Evolutionary conservation across 2,329 filamentous ascomycete genomes (phyloP).

Genomic region (Colletotrichum sp.): DNA sequence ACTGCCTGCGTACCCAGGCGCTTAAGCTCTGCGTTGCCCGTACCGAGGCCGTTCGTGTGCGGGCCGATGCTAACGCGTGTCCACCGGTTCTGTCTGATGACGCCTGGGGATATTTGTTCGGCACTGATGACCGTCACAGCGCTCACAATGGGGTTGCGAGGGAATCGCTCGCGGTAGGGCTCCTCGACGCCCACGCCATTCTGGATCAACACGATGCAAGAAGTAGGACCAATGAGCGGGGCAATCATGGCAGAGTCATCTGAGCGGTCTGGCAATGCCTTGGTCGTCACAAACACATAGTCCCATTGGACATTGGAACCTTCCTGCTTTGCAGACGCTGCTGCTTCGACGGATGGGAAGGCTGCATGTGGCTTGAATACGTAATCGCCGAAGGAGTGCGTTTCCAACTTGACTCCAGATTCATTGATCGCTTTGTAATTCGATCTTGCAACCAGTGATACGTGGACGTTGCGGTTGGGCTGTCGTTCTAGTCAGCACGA

Average conservation of each 20-base stretch:
- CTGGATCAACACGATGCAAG: slow-evolving; percentile 71
- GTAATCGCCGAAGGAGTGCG: slow-evolving; percentile 71
- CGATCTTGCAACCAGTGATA: slow-evolving; percentile 75
- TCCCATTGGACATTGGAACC: slow-evolving; percentile 41
- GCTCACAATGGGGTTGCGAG: slow-evolving; percentile 63
- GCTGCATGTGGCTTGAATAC: slow-evolving; percentile 65
- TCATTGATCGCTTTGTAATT: slow-evolving; percentile 70
- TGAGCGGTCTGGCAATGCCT: slow-evolving; percentile 68
- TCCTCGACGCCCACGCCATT: slow-evolving; percentile 75
- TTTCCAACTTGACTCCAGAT: slow-evolving; percentile 68
- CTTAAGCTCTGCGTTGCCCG: slow-evolving; percentile 34
- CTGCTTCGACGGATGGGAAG: slow-evolving; percentile 66
- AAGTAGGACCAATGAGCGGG: slow-evolving; percentile 58
- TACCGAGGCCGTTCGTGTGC: slow-evolving; percentile 57
- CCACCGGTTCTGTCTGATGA: slow-evolving; percentile 75
- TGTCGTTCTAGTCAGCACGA: slow-evolving; percentile 28
- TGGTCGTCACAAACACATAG: slow-evolving; percentile 73
- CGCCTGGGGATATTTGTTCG: slow-evolving; percentile 66
- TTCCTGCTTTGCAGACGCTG: slow-evolving; percentile 32
- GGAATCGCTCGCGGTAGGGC: slow-evolving; percentile 68
- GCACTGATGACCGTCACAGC: slow-evolving; percentile 74
- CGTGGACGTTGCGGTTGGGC: slow-evolving; percentile 57
- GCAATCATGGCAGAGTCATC: slow-evolving; percentile 67
- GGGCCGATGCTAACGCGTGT: slow-evolving; percentile 74
- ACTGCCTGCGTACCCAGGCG: slow-evolving; percentile 46